Conservation (phyloP, 2,329 filamentous ascomycete genomes). For the Canariomyces notabilis region DNA sequence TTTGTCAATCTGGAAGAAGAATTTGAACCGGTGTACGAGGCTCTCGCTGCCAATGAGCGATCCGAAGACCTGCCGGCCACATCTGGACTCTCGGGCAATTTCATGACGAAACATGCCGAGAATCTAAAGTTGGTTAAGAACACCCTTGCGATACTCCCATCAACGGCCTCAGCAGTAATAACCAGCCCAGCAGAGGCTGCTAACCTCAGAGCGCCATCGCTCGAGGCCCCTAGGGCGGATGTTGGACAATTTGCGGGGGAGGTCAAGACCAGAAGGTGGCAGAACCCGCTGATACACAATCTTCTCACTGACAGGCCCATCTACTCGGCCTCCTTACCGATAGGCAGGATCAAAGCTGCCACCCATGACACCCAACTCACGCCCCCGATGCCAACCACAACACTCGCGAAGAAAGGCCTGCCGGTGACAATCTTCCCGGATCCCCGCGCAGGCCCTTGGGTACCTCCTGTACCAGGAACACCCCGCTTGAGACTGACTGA, state of each 20-base stretch:
- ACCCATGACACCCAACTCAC: constrained; percentile 10
- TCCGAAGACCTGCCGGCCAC: constrained; percentile 11
- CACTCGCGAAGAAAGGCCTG: constrained; percentile 87
- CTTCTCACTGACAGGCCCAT: constrained; percentile 91
- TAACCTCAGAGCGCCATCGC: constrained; percentile 42
- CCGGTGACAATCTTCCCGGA: constrained; percentile 79
- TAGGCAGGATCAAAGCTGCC: constrained; percentile 53
- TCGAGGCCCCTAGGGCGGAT: constrained; percentile 14
- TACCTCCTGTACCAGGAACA: constrained; percentile 53
- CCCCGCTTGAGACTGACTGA: constrained; percentile 69
- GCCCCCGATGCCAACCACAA: constrained; percentile 47
- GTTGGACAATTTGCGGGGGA: constrained; percentile 47
- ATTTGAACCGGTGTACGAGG: constrained; percentile 61
- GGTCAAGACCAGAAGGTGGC: constrained; percentile 50
- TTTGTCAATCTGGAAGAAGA: constrained; percentile 96
- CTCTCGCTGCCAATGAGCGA: constrained; percentile 42
- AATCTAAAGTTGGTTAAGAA: constrained; percentile 71
- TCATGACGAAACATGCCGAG: constrained; percentile 45
- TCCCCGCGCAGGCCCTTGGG: constrained; percentile 61
- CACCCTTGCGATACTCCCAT: constrained; percentile 70
- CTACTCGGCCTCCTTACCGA: constrained; percentile 84
- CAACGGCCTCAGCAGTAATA: constrained; percentile 80
- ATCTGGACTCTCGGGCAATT: not conserved
- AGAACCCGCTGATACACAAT: constrained; percentile 91
- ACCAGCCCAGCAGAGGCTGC: constrained; percentile 83